Evolutionary conservation across 1,139 yeast genomes (phyloP), one percentile per base, ranked within the genome.

Genomic region (Suzukiozyma palmioleophila): DNA sequence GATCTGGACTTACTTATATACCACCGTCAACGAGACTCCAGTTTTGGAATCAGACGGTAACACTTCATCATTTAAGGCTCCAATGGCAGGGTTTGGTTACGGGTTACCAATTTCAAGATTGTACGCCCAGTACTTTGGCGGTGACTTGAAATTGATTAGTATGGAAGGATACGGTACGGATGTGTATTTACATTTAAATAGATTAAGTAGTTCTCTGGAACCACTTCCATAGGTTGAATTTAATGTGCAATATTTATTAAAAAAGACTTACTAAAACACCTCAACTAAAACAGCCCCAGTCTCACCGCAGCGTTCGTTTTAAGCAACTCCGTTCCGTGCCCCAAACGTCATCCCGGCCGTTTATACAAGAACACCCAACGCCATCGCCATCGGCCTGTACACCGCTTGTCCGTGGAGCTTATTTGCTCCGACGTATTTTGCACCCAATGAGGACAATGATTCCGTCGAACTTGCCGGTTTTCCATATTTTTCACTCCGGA

Each of bases 141-240:
- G 97, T 8, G 96, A 88, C 53, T 72, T 88, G 61, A 84, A 83
- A 55, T 71, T 89, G 53, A 87, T 87, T 43, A 80, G 89, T 30
- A 86, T 88, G 95, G 96, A 88, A 61, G 96, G 96, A 10, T 88
- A 87, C 52, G 97, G 97, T 9, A 89, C 96, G 1, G 96, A 88
- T 59, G 96, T 86, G 2, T 89, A 88, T 54, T 64, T 89, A 53
- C 96, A 88, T 63, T 70, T 88, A 58, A 88, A 87, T 61, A 53
- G 75, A 43, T 65, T 72, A 52, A 63, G 70, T 45, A 68, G 75
- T 47, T 63, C 71, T 8, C 62, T 66, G 43, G 77, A 72, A 50
- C 77, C 77, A 8, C 59, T 72, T 36, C 74, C 75, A 31, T 70
- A 51, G 50, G 39, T 39, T 18, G 22, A 18, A 18, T 18, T 18